These are phyloP conservation scores for Hymenoscyphus fructigenus DNA, from an alignment of 2,329 filamentous ascomycete species.

Conservation along the genomic window DNA sequence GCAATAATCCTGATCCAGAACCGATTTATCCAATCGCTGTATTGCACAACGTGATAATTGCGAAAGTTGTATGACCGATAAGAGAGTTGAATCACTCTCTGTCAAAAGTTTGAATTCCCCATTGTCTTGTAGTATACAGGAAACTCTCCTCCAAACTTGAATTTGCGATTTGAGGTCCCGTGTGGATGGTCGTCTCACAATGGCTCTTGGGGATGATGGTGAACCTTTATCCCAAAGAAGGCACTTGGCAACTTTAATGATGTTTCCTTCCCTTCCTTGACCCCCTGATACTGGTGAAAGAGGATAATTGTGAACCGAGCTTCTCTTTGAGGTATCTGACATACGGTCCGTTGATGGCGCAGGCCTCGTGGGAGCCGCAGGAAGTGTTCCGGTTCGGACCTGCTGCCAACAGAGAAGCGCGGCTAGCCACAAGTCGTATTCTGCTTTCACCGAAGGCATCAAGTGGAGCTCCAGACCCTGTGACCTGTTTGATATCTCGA, in stretches of 20 bases:
- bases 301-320: slow-evolving; percentile 42
- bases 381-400: slow-evolving; percentile 50
- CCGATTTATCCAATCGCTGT: slow-evolving; percentile 85
- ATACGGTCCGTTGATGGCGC: slow-evolving; percentile 27
- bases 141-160: slow-evolving; percentile 79
- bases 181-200: slow-evolving; percentile 53
- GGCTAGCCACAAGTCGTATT: slow-evolving; percentile 78
- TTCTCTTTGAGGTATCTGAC: slow-evolving; percentile 36
- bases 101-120: slow-evolving; percentile 89
- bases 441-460: slow-evolving; percentile 60
- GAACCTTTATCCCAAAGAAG: slow-evolving; percentile 84
- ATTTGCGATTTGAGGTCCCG: slow-evolving; percentile 52
- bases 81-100: slow-evolving; percentile 76
- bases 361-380: slow-evolving; percentile 23
- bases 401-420: slow-evolving; percentile 81
- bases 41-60: slow-evolving; percentile 88
- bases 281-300: slow-evolving; percentile 45
- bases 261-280: slow-evolving; percentile 74
- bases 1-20: slow-evolving; percentile 89
- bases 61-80: slow-evolving; percentile 82
- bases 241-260: slow-evolving; percentile 94
- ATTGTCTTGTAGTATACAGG: slow-evolving; percentile 91
- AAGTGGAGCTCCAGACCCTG: slow-evolving; percentile 62
- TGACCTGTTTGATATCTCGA: slow-evolving; percentile 55
- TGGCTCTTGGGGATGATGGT: slow-evolving; percentile 51